Conservation (phyloP, 2,329 filamentous ascomycete genomes). For the Colletotrichum somersetense region DNA sequence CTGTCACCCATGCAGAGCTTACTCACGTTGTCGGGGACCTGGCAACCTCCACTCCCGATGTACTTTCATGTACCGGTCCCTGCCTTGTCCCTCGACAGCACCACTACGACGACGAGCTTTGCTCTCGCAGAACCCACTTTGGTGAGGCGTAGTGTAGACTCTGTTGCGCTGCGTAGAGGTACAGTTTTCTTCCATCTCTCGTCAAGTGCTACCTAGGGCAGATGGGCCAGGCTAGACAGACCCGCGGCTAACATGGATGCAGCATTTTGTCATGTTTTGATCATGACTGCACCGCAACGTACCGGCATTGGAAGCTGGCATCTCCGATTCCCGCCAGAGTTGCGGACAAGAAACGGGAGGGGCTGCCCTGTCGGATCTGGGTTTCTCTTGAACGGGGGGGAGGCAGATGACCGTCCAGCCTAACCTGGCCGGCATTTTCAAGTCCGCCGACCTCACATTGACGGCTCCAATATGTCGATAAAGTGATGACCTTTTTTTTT, state of each 20-base stretch:
- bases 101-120: conserved; percentile 36
- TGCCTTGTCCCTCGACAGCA: conserved; percentile 39
- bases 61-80: conserved; percentile 35
- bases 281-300: conserved; percentile 19
- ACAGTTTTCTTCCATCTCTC: conserved; percentile 17
- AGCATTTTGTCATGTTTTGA: conserved; percentile 36
- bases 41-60: conserved; percentile 36
- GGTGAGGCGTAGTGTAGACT: conserved; percentile 5
- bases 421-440: not conserved
- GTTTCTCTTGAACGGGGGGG: conserved; percentile 14
- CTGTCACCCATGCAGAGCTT: conserved; percentile 40
- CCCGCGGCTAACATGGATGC: conserved; percentile 19
- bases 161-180: conserved; percentile 26
- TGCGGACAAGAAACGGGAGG: conserved; percentile 17
- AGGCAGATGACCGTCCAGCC: conserved; percentile 17
- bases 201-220: conserved; percentile 8
- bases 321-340: conserved; percentile 24
- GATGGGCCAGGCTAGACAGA: conserved; percentile 20
- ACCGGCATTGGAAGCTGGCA: conserved; percentile 19
- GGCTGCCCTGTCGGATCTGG: conserved; percentile 23
- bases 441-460: conserved; percentile 28
- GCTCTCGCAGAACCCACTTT: conserved; percentile 28
- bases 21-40: conserved; percentile 40
- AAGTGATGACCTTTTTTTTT: not conserved
- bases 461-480: conserved; percentile 24